Evolutionary conservation across 257 asterid species (phyloP).

Genomic region (Catharanthus roseus): DNA sequence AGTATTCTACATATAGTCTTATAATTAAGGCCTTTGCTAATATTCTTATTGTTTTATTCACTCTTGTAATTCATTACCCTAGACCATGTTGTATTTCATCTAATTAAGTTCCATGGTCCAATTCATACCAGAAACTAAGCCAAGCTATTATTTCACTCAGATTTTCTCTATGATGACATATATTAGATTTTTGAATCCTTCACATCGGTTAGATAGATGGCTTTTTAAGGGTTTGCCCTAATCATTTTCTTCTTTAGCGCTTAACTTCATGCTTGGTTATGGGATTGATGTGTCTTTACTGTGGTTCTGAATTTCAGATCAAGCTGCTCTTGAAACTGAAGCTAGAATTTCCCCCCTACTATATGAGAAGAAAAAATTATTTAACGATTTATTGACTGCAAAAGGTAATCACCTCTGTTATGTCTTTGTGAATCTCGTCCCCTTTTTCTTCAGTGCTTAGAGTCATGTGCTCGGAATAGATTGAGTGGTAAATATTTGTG

Average conservation of each 20-base stretch:
- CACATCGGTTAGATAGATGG: background rate
- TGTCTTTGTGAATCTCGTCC: conserved; percentile 14
- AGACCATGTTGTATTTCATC: background rate
- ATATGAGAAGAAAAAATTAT: conserved; percentile 79
- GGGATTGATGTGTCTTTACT: background rate
- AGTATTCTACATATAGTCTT: background rate
- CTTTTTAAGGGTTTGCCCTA: background rate
- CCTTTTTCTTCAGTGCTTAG: background rate
- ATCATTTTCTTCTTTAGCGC: conserved; percentile 1
- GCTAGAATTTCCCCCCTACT: conserved; percentile 85
- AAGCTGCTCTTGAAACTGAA: conserved; percentile 89
- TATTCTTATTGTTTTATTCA: background rate
- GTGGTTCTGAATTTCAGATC: conserved; percentile 46
- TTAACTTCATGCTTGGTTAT: background rate
- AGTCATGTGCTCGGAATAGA: background rate
- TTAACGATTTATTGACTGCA: conserved; percentile 85
- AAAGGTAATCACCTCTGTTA: conserved; percentile 48
- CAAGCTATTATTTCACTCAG: background rate
- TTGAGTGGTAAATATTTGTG: background rate
- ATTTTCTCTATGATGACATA: background rate
- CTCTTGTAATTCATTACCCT: background rate
- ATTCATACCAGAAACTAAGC: too few relatives aligned
- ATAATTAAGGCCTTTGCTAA: background rate
- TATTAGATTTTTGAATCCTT: background rate
- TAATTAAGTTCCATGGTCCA: background rate